These are phyloP conservation scores for Draba incana DNA, from an alignment of 345 rosid species.

Conservation along the genomic window DNA sequence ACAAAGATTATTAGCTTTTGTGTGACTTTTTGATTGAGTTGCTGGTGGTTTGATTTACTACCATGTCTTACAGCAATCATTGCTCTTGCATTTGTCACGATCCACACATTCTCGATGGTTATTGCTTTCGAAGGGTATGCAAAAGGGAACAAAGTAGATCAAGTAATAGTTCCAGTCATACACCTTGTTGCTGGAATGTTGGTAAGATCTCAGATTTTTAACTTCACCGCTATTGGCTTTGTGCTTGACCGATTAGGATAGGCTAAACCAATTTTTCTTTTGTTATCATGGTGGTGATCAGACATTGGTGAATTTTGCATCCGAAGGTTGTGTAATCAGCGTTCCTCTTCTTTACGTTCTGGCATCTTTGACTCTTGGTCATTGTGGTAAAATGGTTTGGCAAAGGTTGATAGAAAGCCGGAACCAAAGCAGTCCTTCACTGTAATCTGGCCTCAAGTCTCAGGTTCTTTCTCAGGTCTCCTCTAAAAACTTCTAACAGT, in stretches of 20 bases:
- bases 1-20: background rate
- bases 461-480: constrained; percentile 22
- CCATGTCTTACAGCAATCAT: constrained; percentile 67
- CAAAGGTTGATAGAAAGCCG: constrained; percentile 66
- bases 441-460: constrained; percentile 24
- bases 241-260: constrained; percentile 15
- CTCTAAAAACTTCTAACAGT: background rate
- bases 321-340: constrained; percentile 77
- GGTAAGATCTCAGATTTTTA: constrained; percentile 54
- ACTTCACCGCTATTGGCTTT: background rate
- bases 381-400: constrained; percentile 81
- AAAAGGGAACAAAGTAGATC: constrained; percentile 85
- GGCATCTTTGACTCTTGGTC: constrained; percentile 63
- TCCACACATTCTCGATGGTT: constrained; percentile 97
- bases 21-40: constrained; percentile 26
- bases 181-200: constrained; percentile 86
- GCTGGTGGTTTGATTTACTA: constrained; percentile 11
- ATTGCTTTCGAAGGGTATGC: constrained; percentile 90
- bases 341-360: constrained; percentile 80
- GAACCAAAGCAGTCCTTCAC: constrained; percentile 33
- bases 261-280: background rate
- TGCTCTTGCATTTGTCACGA: constrained; percentile 87
- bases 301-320: constrained; percentile 86
- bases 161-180: constrained; percentile 72
- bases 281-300: constrained; percentile 25